Conservation (phyloP, 78 protist species). For the Fonticula alba region DNA sequence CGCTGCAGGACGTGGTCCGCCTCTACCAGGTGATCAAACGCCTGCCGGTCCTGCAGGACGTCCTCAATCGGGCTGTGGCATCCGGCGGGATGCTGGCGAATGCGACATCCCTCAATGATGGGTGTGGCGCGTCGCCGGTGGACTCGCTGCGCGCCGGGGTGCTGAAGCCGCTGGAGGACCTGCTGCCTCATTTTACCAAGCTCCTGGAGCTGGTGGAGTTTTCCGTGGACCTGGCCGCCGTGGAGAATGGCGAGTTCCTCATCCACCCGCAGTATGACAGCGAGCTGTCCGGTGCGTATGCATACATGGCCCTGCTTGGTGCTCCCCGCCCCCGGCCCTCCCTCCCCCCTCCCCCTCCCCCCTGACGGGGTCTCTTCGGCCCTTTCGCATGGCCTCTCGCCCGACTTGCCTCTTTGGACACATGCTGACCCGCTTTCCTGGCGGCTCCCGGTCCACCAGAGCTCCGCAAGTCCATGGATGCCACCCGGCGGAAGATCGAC, state of each 20-base stretch:
- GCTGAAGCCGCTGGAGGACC: neutral
- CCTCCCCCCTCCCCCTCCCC: too few relatives aligned
- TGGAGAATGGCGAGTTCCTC: conserved; percentile 36
- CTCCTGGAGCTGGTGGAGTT: conserved; percentile 41
- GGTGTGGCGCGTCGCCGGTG: neutral
- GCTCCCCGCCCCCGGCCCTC: neutral
- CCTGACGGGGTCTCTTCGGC: neutral
- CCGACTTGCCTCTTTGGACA: neutral
- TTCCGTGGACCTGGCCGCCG: conserved; percentile 49
- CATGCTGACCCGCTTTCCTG: neutral
- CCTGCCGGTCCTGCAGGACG: neutral
- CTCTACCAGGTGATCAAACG: neutral
- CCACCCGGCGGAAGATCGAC: neutral
- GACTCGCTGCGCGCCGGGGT: neutral
- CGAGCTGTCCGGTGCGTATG: conserved; percentile 12
- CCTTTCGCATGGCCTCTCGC: neutral
- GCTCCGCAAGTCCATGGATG: neutral
- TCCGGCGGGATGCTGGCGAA: too few relatives aligned
- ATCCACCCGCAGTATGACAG: conserved; percentile 49
- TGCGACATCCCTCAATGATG: neutral
- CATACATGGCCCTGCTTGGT: too few relatives aligned
- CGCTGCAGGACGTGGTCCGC: neutral
- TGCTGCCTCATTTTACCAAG: neutral
- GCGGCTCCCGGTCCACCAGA: too few relatives aligned
- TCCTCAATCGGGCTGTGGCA: neutral